phyloP scores from a whole-genome alignment of 306 rosid species.

The Pterocarpus santalinus region DNA sequence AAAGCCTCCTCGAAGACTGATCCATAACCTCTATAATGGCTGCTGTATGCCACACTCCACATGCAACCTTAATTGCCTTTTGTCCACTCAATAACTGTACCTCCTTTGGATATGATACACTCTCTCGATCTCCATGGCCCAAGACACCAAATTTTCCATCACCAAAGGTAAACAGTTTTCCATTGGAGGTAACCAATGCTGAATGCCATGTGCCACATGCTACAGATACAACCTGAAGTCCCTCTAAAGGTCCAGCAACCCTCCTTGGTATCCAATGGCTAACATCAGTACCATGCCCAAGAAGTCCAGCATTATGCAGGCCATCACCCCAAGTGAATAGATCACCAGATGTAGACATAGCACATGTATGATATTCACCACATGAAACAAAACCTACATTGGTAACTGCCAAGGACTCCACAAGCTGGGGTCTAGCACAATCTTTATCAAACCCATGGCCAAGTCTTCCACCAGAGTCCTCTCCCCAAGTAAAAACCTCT shows the following conservation, averaged over 20 bases:
- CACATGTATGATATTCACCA: slow-evolving; percentile 95
- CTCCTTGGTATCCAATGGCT: slow-evolving; percentile 89
- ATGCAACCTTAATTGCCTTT: slow-evolving; percentile 81
- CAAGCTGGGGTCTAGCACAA: slow-evolving; percentile 70
- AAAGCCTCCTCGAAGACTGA: slow-evolving; percentile 65
- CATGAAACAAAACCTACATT: slow-evolving; percentile 78
- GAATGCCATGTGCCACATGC: slow-evolving; percentile 98
- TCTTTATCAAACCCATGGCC: slow-evolving; percentile 89
- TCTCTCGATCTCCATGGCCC: slow-evolving; percentile 90
- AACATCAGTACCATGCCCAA: slow-evolving; percentile 87
- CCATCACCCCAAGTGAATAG: slow-evolving; percentile 97
- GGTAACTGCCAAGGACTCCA: slow-evolving; percentile 75
- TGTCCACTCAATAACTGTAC: slow-evolving; percentile 76
- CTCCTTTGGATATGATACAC: slow-evolving; percentile 78
- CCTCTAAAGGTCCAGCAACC: slow-evolving; percentile 74
- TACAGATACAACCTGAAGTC: slow-evolving; percentile 84
- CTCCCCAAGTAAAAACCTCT: slow-evolving; percentile 99
- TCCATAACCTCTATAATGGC: slow-evolving; percentile 88
- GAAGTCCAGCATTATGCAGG: slow-evolving; percentile 78
- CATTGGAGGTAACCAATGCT: slow-evolving; percentile 77
- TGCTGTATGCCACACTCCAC: slow-evolving; percentile 98
- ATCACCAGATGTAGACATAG: slow-evolving; percentile 77
- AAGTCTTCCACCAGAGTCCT: slow-evolving; percentile 91
- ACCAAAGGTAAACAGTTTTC: slow-evolving; percentile 90
- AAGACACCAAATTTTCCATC: slow-evolving; percentile 93